Evolutionary conservation across 2,329 filamentous ascomycete species (phyloP), one percentile per base, ranked within the genome.

Genomic region (Dothiorella sarmentorum): DNA sequence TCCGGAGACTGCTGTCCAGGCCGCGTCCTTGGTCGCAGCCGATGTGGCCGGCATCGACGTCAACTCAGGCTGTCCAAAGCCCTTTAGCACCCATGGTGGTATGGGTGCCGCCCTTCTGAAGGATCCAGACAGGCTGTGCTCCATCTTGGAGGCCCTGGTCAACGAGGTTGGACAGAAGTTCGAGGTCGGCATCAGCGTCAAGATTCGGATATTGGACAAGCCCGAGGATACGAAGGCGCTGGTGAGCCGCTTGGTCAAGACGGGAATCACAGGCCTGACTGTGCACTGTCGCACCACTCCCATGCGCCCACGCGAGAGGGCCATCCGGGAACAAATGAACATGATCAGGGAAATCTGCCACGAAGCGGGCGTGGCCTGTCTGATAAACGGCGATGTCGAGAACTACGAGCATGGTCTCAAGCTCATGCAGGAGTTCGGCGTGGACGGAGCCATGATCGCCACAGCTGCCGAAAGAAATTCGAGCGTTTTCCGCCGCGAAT

Each of bases 31-130:
- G 15, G 88, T 99, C 18, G 94, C 92, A 0, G 82, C 78, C 11
- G 91, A 97, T 73, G 94, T 99, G 3, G 86, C 87, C 0, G 94
- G 94, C 61, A 97, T 99, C 66, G 94, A 97, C 72, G 88, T 99
- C 62, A 99, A 99, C 72, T 91, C 94, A 0, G 94, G 94, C n/a
- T 99, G 94, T 70, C 94, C 94, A 0, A 99, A 99, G 74, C 90
- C 93, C 0, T 99, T 99, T 75, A 96, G 90, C 68, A 96, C 93
- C 2, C 84, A 83, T 62, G 91, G 91, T 61, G 94, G 94, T 49
- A 99, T 99, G 94, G 94, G 94, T 49, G 94, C 94, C 0, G 93
- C 92, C 1, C 82, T 99, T 18, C 82, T 99, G 15, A 85, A 84
- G 65, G 93, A 88, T 0, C 93, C 94, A 0, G 92, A 97, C 63